These are phyloP conservation scores for Thuidium tamariscinum DNA, from an alignment of 225 moss, liverwort and hornwort genomes.

Conservation along the genomic window DNA sequence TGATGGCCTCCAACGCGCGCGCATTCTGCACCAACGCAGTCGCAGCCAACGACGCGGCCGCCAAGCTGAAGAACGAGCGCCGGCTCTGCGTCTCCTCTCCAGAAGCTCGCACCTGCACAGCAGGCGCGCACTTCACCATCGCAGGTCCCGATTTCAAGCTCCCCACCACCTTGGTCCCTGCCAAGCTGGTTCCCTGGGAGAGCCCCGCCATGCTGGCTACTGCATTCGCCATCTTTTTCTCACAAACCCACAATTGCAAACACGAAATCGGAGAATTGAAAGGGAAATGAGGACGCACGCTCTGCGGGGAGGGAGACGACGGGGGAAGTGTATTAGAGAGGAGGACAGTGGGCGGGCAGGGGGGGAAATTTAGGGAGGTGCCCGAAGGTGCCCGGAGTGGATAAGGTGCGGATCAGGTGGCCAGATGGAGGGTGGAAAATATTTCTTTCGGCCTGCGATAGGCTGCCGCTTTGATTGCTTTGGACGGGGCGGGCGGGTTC, in stretches of 20 bases:
- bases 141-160: background rate
- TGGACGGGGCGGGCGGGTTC: background rate
- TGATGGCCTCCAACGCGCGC: constrained; percentile 21
- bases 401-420: constrained; percentile 31
- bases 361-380: background rate
- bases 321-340: background rate
- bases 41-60: constrained; percentile 45
- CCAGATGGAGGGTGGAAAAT: constrained; percentile 10
- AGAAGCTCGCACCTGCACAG: constrained; percentile 30
- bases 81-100: constrained; percentile 41
- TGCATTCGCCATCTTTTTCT: constrained; percentile 14
- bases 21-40: constrained; percentile 46
- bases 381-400: background rate
- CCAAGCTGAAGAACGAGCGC: constrained; percentile 47
- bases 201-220: constrained; percentile 39
- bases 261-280: background rate
- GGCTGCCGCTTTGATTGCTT: background rate
- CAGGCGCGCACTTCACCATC: constrained; percentile 13
- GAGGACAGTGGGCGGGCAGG: background rate
- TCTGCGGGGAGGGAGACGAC: background rate
- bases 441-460: background rate
- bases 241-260: background rate
- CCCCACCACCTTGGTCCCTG: constrained; percentile 22
- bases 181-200: constrained; percentile 6
- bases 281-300: background rate